A percentile compares a stretch with the other conserved stretches of the same genome.
phyloP scores from a whole-genome alignment of 2,329 filamentous ascomycete genomes.

The Penicillium sp. region DNA sequence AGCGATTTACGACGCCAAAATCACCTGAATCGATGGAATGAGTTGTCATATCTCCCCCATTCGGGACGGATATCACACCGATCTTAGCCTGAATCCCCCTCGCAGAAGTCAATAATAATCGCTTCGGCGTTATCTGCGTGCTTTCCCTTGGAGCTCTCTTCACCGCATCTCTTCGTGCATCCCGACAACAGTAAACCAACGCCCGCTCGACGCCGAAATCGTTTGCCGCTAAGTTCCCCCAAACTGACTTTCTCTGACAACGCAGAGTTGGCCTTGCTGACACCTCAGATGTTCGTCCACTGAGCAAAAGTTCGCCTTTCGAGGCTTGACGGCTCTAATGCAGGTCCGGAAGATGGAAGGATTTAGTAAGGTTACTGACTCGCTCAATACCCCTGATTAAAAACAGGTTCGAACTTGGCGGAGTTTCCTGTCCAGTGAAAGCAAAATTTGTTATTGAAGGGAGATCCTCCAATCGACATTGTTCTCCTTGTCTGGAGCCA shows the following conservation, averaged over 20 bases:
- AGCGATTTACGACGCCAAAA: not conserved
- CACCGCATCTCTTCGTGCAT: conserved; percentile 27
- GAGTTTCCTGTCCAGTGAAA: conserved; percentile 17
- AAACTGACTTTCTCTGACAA: conserved; percentile 12
- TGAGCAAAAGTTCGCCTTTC: not conserved
- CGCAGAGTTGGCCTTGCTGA: conserved; percentile 10
- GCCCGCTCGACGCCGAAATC: conserved; percentile 14
- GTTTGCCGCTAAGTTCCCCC: conserved; percentile 8
- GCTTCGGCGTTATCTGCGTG: not conserved
- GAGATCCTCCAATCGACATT: conserved; percentile 16
- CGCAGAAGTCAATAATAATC: conserved; percentile 10
- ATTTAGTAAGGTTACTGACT: conserved; percentile 15
- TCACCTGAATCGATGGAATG: conserved; percentile 8
- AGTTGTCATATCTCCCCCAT: conserved; percentile 22
- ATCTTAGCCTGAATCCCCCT: conserved; percentile 16
- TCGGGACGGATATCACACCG: conserved; percentile 16
- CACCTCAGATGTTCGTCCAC: conserved; percentile 2
- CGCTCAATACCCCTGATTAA: conserved; percentile 16
- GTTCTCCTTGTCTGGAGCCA: conserved; percentile 14
- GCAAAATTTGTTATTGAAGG: conserved; percentile 2
- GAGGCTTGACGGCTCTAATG: conserved; percentile 5
- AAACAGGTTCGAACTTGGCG: conserved; percentile 19
- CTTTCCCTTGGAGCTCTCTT: conserved; percentile 9
- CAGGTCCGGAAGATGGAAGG: conserved; percentile 10
- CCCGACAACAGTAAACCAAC: conserved; percentile 21